These are phyloP conservation scores for Mycena galopus DNA, from an alignment of 768 basidiomycete genomes.

Conservation along the genomic window DNA sequence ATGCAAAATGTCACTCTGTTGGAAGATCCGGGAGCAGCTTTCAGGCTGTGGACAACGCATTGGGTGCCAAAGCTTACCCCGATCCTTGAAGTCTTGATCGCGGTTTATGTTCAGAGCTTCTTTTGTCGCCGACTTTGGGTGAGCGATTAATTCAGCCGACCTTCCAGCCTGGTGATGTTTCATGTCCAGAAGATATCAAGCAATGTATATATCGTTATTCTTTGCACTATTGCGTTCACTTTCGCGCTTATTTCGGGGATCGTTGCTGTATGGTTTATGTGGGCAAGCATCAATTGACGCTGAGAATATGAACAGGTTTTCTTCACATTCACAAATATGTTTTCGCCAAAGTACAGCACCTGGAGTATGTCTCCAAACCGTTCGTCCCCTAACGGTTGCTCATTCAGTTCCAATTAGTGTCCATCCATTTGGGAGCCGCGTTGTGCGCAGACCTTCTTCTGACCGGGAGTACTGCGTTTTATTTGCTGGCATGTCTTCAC, in stretches of 20 bases:
- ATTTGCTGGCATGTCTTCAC: too few relatives aligned
- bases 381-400: too few relatives aligned
- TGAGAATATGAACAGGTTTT: too few relatives aligned
- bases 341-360: too few relatives aligned
- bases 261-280: background rate
- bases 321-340: too few relatives aligned
- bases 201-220: background rate
- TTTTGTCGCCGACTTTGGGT: background rate
- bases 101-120: background rate
- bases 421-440: too few relatives aligned
- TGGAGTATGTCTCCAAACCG: too few relatives aligned
- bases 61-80: background rate
- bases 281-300: background rate
- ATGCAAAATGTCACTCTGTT: slow-evolving; percentile 1
- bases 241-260: background rate
- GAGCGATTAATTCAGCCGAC: background rate
- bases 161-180: background rate
- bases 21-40: background rate
- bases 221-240: background rate
- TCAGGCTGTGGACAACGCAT: background rate
- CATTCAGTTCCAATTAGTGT: too few relatives aligned
- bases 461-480: too few relatives aligned
- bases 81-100: background rate
- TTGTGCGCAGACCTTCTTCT: too few relatives aligned
- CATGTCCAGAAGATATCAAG: background rate